phyloP scores from a whole-genome alignment of 805 yeast species.

The Saccharomycopsis sp. region DNA sequence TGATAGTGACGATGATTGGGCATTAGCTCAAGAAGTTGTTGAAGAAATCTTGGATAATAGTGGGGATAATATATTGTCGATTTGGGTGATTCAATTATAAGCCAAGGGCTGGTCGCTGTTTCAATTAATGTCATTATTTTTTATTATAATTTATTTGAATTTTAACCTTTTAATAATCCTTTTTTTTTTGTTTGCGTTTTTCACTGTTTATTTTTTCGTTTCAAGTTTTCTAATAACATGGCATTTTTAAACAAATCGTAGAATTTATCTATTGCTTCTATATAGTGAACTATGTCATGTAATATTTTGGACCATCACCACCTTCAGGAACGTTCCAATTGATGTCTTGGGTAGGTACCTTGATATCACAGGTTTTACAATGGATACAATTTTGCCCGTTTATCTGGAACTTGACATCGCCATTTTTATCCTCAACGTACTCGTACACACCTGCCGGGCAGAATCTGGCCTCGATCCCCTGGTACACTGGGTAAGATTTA shows the following conservation, averaged over 20 bases:
- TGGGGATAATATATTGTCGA: conserved; percentile 40
- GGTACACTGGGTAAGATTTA: conserved; percentile 53
- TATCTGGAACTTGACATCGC: conserved; percentile 70
- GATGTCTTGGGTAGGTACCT: conserved; percentile 91
- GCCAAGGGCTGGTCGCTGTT: background rate
- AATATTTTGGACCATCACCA: conserved; percentile 97
- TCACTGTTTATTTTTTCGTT: no score
- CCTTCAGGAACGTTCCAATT: conserved; percentile 98
- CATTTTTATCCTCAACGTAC: conserved; percentile 37
- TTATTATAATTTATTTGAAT: no score
- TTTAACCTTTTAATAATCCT: no score
- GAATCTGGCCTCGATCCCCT: conserved; percentile 86
- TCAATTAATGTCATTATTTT: no score
- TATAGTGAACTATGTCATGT: conserved; percentile 75
- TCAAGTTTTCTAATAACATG: no score
- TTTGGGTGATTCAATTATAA: conserved; percentile 31
- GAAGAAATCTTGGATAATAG: conserved; percentile 31
- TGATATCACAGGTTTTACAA: conserved; percentile 97
- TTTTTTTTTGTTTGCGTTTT: no score
- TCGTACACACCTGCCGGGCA: conserved; percentile 99
- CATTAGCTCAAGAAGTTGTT: conserved; percentile 69
- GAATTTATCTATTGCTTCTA: no score
- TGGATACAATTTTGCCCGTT: conserved; percentile 97
- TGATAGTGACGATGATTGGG: conserved; percentile 83
- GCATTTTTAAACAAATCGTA: no score